These are phyloP conservation scores for Cystoisospora suis DNA, from an alignment of 169 alveolate genomes.

Conservation along the genomic window DNA sequence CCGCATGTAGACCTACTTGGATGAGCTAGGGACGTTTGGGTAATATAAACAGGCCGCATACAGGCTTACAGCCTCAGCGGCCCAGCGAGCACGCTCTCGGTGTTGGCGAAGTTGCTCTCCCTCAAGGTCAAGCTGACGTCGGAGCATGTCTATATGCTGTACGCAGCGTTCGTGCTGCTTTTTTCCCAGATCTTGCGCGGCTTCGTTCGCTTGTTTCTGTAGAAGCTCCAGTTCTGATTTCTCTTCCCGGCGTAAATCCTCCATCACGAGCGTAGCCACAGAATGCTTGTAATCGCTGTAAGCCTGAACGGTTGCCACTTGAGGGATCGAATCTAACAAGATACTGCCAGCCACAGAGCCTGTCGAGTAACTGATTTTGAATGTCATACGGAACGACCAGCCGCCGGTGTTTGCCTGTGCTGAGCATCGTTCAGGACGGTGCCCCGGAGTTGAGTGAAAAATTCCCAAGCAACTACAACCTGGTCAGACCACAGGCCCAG, in stretches of 20 bases:
- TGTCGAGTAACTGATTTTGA: no score
- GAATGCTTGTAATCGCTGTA: conserved; percentile 23
- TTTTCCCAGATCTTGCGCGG: neutral
- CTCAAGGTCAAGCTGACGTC: neutral
- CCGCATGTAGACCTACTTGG: no score
- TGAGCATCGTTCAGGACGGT: no score
- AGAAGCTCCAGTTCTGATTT: neutral
- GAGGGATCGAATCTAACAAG: no score
- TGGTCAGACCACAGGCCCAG: no score
- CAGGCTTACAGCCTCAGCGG: neutral
- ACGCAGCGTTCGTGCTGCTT: neutral
- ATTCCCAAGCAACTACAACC: no score
- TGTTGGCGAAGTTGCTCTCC: neutral
- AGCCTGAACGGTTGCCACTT: no score
- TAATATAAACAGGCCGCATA: neutral
- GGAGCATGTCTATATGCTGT: neutral
- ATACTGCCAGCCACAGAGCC: no score
- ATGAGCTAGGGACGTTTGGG: neutral
- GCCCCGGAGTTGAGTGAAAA: no score
- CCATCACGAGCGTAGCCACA: neutral
- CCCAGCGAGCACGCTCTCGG: conserved; percentile 3
- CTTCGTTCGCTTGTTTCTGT: neutral
- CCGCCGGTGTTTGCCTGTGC: no score
- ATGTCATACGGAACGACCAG: no score
- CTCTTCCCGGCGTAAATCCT: neutral